Base-by-base conservation (phyloP, 306 rosid species). In the Sicyos edulis region DNA sequence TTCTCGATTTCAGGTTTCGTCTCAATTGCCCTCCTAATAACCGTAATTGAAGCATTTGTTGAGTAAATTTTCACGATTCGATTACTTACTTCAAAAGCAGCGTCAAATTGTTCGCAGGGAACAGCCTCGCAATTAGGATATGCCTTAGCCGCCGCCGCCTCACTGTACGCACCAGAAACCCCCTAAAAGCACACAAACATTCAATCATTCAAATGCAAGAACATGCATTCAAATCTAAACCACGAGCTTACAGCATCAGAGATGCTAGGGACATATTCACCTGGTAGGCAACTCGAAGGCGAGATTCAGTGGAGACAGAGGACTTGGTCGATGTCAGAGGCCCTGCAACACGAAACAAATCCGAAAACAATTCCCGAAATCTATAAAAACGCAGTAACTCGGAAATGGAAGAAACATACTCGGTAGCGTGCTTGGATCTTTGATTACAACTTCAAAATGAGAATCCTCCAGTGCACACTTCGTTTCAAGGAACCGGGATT, bases 101-200 rank as follows among this genome's bases (percentile, higher is more conserved):
- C 82, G 24, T 93, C 97, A 72, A 93, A 93, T 78, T 91, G 92
- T 72, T 91, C 96, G 45, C 97, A 93, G 40, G 99, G 97, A 82
- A 93, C 96, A 14, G 99, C 89, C 84, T 93, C 92, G 15, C 99
- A 93, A 79, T 89, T 89, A 19, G 95, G 99, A 68, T 93, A 93
- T 7, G 99, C 99, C 83, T 93, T 91, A 67, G 81, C 87, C 0
- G 97, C 96, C 2, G 99, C 99, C 12, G 91, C 83, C 77, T 91
- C 99, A 54, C 99, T 89, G 63, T 88, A 91, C 72, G 99, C 97
- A 50, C 99, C 99, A 20, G 44, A 81, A 85, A 88, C 96, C 54
- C 97, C 99, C 97, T 93, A 81, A 76, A 84, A 76, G 32, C 51
- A 49, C 42, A 82, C 68, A 21, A 24, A 56, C 61, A 58, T 37